Conservation (phyloP, 768 basidiomycete species). For the Tylopilus vinaceipallidus region DNA sequence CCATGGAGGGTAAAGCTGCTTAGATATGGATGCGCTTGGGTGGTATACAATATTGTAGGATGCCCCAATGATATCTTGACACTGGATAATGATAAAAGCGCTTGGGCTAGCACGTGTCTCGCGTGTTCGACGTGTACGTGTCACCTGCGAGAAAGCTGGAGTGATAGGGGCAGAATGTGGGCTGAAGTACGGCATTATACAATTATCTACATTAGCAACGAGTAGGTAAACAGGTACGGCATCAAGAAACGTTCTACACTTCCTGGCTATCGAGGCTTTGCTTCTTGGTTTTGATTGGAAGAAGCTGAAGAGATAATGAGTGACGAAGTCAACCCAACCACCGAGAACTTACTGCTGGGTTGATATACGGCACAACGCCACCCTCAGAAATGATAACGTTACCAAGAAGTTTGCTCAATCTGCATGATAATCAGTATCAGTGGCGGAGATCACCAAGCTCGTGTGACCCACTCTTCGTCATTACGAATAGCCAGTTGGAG, state of each 20-base stretch:
- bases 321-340: too few species aligned
- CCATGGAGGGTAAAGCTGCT: constrained; percentile 66
- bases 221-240: background rate
- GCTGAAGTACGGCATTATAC: background rate
- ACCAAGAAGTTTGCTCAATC: constrained; percentile 68
- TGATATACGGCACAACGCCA: constrained; percentile 87
- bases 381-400: constrained; percentile 93
- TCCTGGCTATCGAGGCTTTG: constrained; percentile 34
- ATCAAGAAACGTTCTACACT: constrained; percentile 18
- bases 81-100: background rate
- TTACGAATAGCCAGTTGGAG: constrained; percentile 93
- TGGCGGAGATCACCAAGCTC: background rate
- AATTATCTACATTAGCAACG: constrained; percentile 9
- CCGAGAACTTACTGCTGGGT: constrained; percentile 44
- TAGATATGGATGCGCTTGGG: constrained; percentile 22
- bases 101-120: background rate
- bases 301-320: constrained; percentile 20
- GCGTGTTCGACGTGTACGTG: too few species aligned
- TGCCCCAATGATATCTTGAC: constrained; percentile 27
- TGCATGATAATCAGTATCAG: constrained; percentile 27
- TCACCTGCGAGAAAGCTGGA: background rate
- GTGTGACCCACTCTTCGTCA: constrained; percentile 71
- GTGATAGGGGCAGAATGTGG: background rate
- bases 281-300: constrained; percentile 31
- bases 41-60: constrained; percentile 29